Evolutionary conservation across 371 early-diverging fungal species (phyloP), one percentile per base, ranked within the genome.

Genomic region (Mucor piriformis): DNA sequence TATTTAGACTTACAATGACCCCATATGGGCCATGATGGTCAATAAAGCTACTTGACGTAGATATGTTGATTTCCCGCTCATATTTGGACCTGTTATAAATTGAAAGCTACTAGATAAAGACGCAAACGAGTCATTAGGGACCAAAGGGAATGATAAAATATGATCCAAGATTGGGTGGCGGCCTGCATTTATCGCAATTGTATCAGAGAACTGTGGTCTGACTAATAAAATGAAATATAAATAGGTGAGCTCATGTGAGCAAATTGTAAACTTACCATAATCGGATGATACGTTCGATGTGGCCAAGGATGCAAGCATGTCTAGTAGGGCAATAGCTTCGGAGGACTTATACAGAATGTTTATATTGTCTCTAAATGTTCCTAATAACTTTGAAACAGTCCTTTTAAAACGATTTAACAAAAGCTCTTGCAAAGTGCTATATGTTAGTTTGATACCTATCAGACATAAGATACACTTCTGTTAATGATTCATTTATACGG

Each of bases 31-130:
- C 88, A 99, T 88, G 46, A 99, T 84, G n/a, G 67, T 79, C 37
- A 97, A 61, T 12, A 97, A 76, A 0, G 94, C 94, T 16, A 96
- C 77, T 59, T 95, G 96, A n/a, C 91, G 85, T 29, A 99, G 63
- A 68, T 98, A 99, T 6, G 98, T 95, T 13, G 94, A 88, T 69
- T 97, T 97, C 13, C 98, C 98, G 51, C 90, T 91, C 99, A 98
- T 99, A 69, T 99, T 99, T 1, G 99, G 95, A 0, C 99, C 99
- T 0, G 95, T 96, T 8, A 99, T 88, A 12, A 98, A 78, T 40
- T 94, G 93, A 57, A 99, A 84, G 16, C 84, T 92, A 16, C 80
- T 77, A 0, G 82, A 82, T 2, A 74, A 64, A 18, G 84, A 79
- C 2, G 88, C 86, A 69, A 83, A 91, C 5, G 87, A 78, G 60